Evolutionary conservation across 176 grass and related monocot genomes (phyloP).

Genomic region (Musa beccarii): DNA sequence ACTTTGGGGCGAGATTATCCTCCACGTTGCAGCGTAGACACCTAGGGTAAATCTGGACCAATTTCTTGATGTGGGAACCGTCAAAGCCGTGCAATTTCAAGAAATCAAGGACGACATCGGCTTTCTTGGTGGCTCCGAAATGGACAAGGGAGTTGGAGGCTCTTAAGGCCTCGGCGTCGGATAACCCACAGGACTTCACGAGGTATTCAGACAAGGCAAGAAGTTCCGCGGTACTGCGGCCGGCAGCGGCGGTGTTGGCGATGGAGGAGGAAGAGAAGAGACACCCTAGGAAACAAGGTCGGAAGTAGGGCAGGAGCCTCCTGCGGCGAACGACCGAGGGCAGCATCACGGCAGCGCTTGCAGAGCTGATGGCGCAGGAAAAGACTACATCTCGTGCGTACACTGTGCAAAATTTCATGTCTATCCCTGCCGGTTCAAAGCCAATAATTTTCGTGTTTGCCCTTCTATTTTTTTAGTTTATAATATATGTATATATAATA

Average conservation of each 20-base stretch:
- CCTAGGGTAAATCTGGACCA: conserved; percentile 26
- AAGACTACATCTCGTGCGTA: no score
- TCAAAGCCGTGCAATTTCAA: conserved; percentile 31
- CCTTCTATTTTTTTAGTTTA: no score
- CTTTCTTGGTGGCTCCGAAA: conserved; percentile 39
- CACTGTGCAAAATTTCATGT: no score
- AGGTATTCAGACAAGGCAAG: conserved; percentile 29
- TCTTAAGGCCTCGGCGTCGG: conserved; percentile 17
- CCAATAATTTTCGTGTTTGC: no score
- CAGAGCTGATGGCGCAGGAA: no score
- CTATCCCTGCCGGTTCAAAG: no score
- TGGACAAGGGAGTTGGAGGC: conserved; percentile 26
- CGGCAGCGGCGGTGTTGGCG: not conserved
- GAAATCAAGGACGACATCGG: conserved; percentile 44
- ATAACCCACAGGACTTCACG: conserved; percentile 27
- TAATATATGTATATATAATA: no score
- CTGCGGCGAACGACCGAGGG: not conserved
- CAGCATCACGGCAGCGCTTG: not conserved
- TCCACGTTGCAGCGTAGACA: conserved; percentile 15
- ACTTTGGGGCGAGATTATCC: not conserved
- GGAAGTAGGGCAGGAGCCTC: not conserved
- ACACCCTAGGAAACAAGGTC: not conserved
- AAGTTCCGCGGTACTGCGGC: not conserved
- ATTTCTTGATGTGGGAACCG: conserved; percentile 19
- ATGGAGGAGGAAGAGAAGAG: not conserved